Evolutionary conservation across 148 eudicot species (phyloP), one percentile per base, ranked within the genome.

Genomic region (Drosera capensis): DNA sequence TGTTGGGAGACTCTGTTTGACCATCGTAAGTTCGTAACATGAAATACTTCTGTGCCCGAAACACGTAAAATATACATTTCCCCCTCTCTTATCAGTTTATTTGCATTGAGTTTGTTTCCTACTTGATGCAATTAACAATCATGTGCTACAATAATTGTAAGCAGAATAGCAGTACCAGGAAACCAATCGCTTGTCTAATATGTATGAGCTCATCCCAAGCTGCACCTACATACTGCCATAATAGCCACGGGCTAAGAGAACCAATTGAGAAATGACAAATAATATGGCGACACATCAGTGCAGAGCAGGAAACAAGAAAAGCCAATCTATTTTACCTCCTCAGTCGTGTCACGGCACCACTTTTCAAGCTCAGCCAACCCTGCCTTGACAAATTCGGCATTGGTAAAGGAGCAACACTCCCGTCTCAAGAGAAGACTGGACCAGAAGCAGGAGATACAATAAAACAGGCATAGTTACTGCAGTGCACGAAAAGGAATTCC

Each of bases 191-290:
- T 62, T 86, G 95, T 58, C 87, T 74, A 34, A 86, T 81, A 65
- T 86, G 93, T 77, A 68, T 81, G 44, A 86, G 83, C 68, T 86
- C 93, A 51, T 86, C 93, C 95, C 95, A 86, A 19, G 93, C 73
- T 6, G 79, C 64, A 39, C 95, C 95, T 58, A 76, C 68, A 68
- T 65, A 72, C 95, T 85, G 92, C 14, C 59, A 65, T 34, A 43
- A 43, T 14, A 20, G 48, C 54, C 15, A 28, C 43, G 43, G 12
- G 43, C 48, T 64, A 38, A 62, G 68, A 49, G 51, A 57, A 21
- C 31, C 35, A 40, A 28, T 48, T 25, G 12, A 45, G 14, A 34
- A 39, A 22, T 7, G 14, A 9, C n/a, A 19, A 23, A 40, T 5
- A 31, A 19, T 20, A 38, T 11, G 13, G 3, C 36, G 20, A 18